Base-by-base conservation (phyloP, 2,329 filamentous ascomycete genomes). In the Paraphoma chrysanthemicola region DNA sequence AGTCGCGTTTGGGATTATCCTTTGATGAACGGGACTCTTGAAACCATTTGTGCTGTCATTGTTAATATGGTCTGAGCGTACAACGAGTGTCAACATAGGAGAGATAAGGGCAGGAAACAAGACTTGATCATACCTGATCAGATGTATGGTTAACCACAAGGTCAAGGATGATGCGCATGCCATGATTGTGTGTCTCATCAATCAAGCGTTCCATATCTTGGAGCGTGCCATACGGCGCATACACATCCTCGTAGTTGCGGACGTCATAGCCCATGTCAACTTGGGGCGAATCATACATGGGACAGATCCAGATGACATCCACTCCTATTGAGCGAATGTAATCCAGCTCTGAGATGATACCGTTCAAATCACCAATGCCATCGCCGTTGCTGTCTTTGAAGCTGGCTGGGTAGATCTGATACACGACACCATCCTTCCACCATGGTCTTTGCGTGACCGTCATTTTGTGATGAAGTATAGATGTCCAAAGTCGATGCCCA, bases 371-470 rank as follows among this genome's bases (percentile, higher is more conserved):
- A 41, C 85, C 85, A 45, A 82, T 73, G 5, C 85, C 85, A 54
- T 84, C 81, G 41, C 82, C 83, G 17, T 82, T 86, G 42, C 82
- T 82, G 69, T 87, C 85, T 59, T 85, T 81, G 76, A 87, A 88
- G 28, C 83, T 85, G n/a, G 85, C 82, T 2, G 85, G 84, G 68
- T 87, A 88, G 59, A 88, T 82, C 61, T 88, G 85, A 68, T 88
- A 88, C 18, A 87, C 83, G 9, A 82, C 79, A 48, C 80, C 81
- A 69, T 87, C 84, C 63, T 87, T 86, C 85, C 86, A 88, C 85
- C 85, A 88, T 65, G 69, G 69, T 49, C 70, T 69, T 52, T 69
- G 63, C 31, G 62, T 53, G 53, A 74, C 61, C 16, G 70, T 75
- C 72, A 75, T 75, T 28, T 39, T 61, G 57, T 56, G 41, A 46